Evolutionary conservation across 2,329 filamentous ascomycete genomes (phyloP).

Genomic region (Didymella segeticola): DNA sequence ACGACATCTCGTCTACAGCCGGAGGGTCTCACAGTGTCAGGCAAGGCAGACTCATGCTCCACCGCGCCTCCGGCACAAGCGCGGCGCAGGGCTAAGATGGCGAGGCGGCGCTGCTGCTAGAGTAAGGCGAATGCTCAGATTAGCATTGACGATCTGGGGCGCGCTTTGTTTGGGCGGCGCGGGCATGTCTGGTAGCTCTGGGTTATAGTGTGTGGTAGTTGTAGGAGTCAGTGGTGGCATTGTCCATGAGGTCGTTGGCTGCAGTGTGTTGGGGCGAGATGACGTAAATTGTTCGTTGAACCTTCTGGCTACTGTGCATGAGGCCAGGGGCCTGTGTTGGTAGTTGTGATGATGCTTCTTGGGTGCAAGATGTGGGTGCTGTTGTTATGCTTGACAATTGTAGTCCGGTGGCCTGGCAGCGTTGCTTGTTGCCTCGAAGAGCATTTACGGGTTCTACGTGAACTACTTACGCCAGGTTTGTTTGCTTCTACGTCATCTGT

Average conservation of each 20-base stretch:
- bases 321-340: not conserved
- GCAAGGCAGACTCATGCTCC: not conserved
- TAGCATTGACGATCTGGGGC: not conserved
- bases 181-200: too few relatives aligned
- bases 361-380: too few relatives aligned
- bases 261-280: not conserved
- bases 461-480: too few relatives aligned
- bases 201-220: too few relatives aligned
- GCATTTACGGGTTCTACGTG: too few relatives aligned
- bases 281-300: not conserved
- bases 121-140: not conserved
- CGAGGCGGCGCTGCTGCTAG: not conserved
- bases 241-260: not conserved
- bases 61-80: not conserved
- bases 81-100: not conserved
- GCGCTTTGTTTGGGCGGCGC: not conserved
- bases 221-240: not conserved
- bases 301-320: too few relatives aligned
- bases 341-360: too few relatives aligned
- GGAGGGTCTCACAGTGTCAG: not conserved
- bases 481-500: too few relatives aligned
- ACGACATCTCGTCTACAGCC: too few relatives aligned
- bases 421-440: too few relatives aligned
- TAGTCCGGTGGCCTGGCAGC: too few relatives aligned
- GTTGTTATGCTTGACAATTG: too few relatives aligned